Evolutionary conservation across 305 asterid genomes (phyloP), one percentile per base, ranked within the genome.

Genomic region (Caryopteris hybrid): DNA sequence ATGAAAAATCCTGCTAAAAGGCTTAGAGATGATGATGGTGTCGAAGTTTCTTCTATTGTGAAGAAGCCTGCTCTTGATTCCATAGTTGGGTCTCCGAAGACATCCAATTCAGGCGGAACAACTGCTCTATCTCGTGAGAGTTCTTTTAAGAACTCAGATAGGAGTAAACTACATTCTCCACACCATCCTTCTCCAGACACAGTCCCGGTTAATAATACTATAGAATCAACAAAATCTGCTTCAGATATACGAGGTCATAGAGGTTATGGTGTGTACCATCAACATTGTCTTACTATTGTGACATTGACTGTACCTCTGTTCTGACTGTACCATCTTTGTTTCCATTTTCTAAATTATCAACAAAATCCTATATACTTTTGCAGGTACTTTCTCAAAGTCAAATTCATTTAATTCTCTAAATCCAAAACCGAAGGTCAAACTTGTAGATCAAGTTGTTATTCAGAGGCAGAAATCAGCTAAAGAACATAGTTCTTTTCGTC

Each of bases 311-410:
- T 51, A 33, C 62, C 14, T 43, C 25, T 29, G 31, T 51, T 69
- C 64, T 54, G 25, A 38, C 56, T 31, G 51, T 42, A 42, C 43
- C 46, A 33, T 63, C 72, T 61, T 64, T 36, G 42, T 62, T 50
- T 73, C 36, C 23, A 6, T 25, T 18, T 10, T 45, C 48, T 47
- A 50, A 62, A 50, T 65, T 51, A 58, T 64, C 34, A 51, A 46
- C 52, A 47, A 36, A 54, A 36, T 36, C 39, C 56, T 46, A 52
- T 61, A 60, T 48, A 72, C 61, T 76, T 50, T 27, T 79, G 79
- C 88, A 94, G 99, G 96, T 82, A 68, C 73, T 69, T 82, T 84
- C 79, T 79, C 78, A 13, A 92, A 90, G 85, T 90, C 96, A 7
- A 84, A 79, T 68, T 92, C 97, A 66, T 90, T 90, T 78, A 86